A percentile compares a stretch with the other conserved stretches of the same genome.
Evolutionary conservation across 192 early-diverging fungal species (phyloP).

Genomic region (Spinellus fusiger): DNA sequence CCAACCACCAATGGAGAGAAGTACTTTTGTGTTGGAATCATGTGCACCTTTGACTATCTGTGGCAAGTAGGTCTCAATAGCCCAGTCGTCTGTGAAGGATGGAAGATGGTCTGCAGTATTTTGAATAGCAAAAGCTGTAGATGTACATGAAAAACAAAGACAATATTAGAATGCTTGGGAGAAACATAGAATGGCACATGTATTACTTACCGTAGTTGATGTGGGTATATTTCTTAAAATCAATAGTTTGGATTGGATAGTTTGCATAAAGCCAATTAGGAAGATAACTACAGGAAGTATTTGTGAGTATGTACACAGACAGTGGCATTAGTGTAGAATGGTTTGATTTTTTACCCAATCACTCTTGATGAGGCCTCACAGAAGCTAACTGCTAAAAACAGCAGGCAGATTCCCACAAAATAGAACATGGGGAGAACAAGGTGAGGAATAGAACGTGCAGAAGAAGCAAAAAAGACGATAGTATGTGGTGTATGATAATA

Average conservation of each 20-base stretch:
- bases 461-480: too few relatives aligned
- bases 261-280: constrained; percentile 39
- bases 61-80: constrained; percentile 25
- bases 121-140: constrained; percentile 42
- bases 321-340: neutral
- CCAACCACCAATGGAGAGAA: constrained; percentile 70
- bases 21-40: constrained; percentile 40
- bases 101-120: constrained; percentile 39
- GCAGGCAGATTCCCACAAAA: neutral
- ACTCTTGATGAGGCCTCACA: constrained; percentile 14
- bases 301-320: neutral
- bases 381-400: neutral
- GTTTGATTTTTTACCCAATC: constrained; percentile 18
- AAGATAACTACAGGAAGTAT: constrained; percentile 21
- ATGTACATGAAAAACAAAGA: neutral
- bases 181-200: neutral
- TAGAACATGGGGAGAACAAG: neutral
- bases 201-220: constrained; percentile 34
- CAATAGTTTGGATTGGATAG: constrained; percentile 19
- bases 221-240: constrained; percentile 31
- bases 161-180: neutral
- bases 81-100: constrained; percentile 23
- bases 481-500: too few relatives aligned
- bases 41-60: constrained; percentile 41
- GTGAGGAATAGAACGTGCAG: too few relatives aligned